phyloP scores from a whole-genome alignment of 1,139 yeast species.

The Meyerozyma guilliermondii region DNA sequence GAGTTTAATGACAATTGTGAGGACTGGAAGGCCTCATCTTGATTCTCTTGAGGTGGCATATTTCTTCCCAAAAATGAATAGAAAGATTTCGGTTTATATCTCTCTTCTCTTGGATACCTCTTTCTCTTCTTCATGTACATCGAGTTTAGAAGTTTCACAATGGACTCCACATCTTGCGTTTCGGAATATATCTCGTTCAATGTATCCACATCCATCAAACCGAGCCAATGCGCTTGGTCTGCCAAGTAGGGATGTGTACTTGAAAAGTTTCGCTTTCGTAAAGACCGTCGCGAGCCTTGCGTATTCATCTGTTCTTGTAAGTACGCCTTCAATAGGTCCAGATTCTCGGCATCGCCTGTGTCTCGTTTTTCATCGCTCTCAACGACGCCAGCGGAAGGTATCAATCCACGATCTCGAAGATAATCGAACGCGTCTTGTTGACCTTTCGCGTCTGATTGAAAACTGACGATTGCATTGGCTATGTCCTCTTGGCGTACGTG shows the following conservation, averaged over 20 bases:
- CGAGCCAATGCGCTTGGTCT: constrained; percentile 45
- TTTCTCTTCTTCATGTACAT: constrained; percentile 28
- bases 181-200: constrained; percentile 37
- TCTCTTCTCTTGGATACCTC: constrained; percentile 35
- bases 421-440: background rate
- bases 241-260: constrained; percentile 45
- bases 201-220: constrained; percentile 29
- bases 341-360: constrained; percentile 7
- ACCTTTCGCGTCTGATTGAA: background rate
- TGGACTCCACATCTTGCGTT: constrained; percentile 27
- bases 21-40: constrained; percentile 7
- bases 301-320: background rate
- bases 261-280: constrained; percentile 41
- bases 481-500: background rate
- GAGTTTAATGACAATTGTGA: background rate
- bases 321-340: constrained; percentile 6
- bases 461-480: background rate
- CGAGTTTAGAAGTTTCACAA: constrained; percentile 32
- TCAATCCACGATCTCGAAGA: background rate
- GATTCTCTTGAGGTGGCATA: constrained; percentile 9
- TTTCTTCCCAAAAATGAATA: constrained; percentile 31
- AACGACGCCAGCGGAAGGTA: background rate
- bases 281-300: constrained; percentile 22
- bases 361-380: constrained; percentile 3
- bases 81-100: constrained; percentile 35